Base-by-base conservation (phyloP, 2,329 filamentous ascomycete species). In the Talaromyces sp. region DNA sequence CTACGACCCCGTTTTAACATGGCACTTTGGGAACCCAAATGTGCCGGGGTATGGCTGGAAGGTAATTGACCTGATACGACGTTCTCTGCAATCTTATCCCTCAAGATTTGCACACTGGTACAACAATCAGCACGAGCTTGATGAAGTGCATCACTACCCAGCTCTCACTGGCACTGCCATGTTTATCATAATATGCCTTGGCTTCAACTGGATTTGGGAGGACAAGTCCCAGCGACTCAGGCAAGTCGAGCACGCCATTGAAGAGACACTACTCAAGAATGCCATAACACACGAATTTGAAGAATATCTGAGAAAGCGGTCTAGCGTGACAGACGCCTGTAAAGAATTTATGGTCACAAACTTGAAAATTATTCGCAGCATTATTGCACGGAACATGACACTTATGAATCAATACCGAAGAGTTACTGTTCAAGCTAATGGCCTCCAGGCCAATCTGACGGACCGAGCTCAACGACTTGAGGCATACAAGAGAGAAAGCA, bases 81-180 rank as follows among this genome's bases (percentile, higher is more conserved):
- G 27, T 9, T 24, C 10, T 33, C 3, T 65, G n/a, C 63, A 37
- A 8, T 45, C 48, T 19, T 45, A 13, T 47, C 13, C 14, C 22
- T 27, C 45, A 39, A 31, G 47, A 27, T 22, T 65, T 16, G 16
- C 27, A 37, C 3, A 41, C 22, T 61, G 57, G 58, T 65, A 65
- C 63, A 48, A 60, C 48, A 60, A 47, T 31, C 50, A 35, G 22
- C 59, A 61, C 43, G 47, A 61, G 58, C 13, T 54, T 10, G 63
- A 65, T 41, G 24, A 43, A 14, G 33, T 65, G n/a, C 47, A 54
- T 43, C 57, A 65, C 47, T 65, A 35, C 10, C 47, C 63, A 1
- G 43, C 60, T 10, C 14, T 65, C 6, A 65, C 63, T 10, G 3
- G 54, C 5, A 48, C 48, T 7, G 41, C 61, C 19, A 16, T 48